These are phyloP conservation scores for Apostasia ramifera DNA, from an alignment of 106 monocot genomes.

Conservation along the genomic window DNA sequence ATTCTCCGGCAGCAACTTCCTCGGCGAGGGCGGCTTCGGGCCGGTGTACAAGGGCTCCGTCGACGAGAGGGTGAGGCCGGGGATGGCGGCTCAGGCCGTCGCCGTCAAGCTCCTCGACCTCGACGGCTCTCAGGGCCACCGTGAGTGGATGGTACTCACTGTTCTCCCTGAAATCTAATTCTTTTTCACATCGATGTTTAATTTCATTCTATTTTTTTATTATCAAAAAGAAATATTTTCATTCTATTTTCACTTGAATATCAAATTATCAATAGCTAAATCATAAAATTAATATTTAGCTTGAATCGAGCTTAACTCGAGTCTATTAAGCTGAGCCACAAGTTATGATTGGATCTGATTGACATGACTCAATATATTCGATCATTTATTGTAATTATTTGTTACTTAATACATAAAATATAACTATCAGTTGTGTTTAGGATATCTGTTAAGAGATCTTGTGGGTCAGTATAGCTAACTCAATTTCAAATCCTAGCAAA, in stretches of 20 bases:
- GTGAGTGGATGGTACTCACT: conserved; percentile 44
- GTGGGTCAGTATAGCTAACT: too few relatives aligned
- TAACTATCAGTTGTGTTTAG: background rate
- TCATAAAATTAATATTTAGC: background rate
- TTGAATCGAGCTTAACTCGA: background rate
- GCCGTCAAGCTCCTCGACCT: conserved; percentile 57
- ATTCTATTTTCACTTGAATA: too few relatives aligned
- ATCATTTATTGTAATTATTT: too few relatives aligned
- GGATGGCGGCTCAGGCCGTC: conserved; percentile 32
- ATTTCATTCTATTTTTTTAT: too few relatives aligned
- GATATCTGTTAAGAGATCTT: background rate
- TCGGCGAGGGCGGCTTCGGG: conserved; percentile 56
- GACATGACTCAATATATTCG: too few relatives aligned
- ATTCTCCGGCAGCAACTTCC: conserved; percentile 37
- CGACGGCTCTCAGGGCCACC: conserved; percentile 49
- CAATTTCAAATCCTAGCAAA: too few relatives aligned
- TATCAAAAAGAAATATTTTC: too few relatives aligned
- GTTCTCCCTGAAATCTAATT: too few relatives aligned
- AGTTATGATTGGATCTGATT: too few relatives aligned
- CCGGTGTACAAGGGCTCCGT: conserved; percentile 53
- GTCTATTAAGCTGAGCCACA: too few relatives aligned
- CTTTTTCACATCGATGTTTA: too few relatives aligned
- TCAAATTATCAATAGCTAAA: background rate
- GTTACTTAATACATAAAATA: background rate
- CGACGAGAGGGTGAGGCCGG: conserved; percentile 32